phyloP scores from a whole-genome alignment of 352 stramenopile genomes.

The Phytophthora idaei region DNA sequence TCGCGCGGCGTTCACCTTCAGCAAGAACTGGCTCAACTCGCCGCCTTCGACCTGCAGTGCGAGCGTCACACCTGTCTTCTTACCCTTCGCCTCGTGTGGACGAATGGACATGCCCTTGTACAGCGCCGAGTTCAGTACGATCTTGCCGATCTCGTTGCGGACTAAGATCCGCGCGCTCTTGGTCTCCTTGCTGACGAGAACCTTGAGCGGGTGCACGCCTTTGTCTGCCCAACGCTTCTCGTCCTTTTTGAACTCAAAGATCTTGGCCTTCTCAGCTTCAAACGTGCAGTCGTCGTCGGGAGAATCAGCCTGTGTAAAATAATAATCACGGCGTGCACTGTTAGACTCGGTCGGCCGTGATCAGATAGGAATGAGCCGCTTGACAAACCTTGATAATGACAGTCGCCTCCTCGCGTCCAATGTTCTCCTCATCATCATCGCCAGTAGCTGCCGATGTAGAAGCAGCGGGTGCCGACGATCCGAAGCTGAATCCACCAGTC shows the following conservation, averaged over 20 bases:
- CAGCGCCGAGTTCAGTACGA: constrained; percentile 82
- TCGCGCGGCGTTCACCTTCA: constrained; percentile 75
- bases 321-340: background rate
- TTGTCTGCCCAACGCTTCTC: constrained; percentile 91
- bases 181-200: constrained; percentile 79
- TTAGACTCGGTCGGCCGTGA: constrained; percentile 5
- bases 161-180: constrained; percentile 76
- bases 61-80: constrained; percentile 74
- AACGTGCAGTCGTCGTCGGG: constrained; percentile 78
- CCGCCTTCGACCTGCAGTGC: constrained; percentile 64
- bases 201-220: constrained; percentile 77
- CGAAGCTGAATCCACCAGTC: constrained; percentile 40
- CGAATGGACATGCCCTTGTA: constrained; percentile 81
- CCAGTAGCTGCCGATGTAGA: constrained; percentile 25
- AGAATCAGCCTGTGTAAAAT: constrained; percentile 51
- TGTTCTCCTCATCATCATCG: constrained; percentile 80
- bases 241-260: constrained; percentile 88
- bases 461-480: constrained; percentile 15
- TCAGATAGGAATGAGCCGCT: background rate
- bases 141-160: constrained; percentile 88
- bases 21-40: constrained; percentile 65
- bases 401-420: constrained; percentile 84
- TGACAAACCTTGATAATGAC: constrained; percentile 84
- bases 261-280: constrained; percentile 76
- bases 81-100: constrained; percentile 74